phyloP scores from a whole-genome alignment of 2,329 filamentous ascomycete species.

The Colletotrichum plurivorum region DNA sequence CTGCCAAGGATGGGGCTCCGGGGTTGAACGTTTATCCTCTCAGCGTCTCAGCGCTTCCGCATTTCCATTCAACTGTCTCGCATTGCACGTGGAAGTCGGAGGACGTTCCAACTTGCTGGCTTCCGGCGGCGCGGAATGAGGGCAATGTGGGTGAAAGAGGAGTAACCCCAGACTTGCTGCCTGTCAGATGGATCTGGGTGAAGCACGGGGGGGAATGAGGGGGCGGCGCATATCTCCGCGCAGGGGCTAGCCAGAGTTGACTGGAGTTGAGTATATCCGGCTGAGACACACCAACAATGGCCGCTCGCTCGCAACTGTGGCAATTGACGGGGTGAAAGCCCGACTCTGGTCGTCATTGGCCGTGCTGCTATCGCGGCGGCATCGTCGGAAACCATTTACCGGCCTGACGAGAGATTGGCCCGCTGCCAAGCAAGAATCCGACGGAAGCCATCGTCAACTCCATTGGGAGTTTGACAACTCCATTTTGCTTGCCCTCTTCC shows the following conservation, averaged over 20 bases:
- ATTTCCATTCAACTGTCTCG: slow-evolving; percentile 22
- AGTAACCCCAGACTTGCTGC: slow-evolving; percentile 28
- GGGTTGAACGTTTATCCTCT: slow-evolving; percentile 40
- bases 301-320: background rate
- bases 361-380: background rate
- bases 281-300: slow-evolving; percentile 3
- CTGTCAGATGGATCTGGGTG: slow-evolving; percentile 11
- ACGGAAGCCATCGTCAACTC: background rate
- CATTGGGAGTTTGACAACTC: background rate
- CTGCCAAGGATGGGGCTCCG: slow-evolving; percentile 14
- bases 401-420: background rate
- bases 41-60: slow-evolving; percentile 13
- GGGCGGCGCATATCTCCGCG: background rate
- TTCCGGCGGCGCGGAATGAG: slow-evolving; percentile 15
- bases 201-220: slow-evolving; percentile 9
- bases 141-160: slow-evolving; percentile 4
- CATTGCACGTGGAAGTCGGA: slow-evolving; percentile 32
- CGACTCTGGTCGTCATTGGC: background rate
- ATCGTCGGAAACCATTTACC: background rate
- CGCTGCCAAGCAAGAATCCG: background rate
- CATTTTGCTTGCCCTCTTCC: background rate
- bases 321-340: slow-evolving; percentile 5
- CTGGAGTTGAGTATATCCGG: slow-evolving; percentile 37
- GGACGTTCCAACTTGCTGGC: slow-evolving; percentile 12
- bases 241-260: slow-evolving; percentile 10